Evolutionary conservation across 1,284 basidiomycete species (phyloP), one percentile per base, ranked within the genome.

Genomic region (Apiotrichum domesticum): DNA sequence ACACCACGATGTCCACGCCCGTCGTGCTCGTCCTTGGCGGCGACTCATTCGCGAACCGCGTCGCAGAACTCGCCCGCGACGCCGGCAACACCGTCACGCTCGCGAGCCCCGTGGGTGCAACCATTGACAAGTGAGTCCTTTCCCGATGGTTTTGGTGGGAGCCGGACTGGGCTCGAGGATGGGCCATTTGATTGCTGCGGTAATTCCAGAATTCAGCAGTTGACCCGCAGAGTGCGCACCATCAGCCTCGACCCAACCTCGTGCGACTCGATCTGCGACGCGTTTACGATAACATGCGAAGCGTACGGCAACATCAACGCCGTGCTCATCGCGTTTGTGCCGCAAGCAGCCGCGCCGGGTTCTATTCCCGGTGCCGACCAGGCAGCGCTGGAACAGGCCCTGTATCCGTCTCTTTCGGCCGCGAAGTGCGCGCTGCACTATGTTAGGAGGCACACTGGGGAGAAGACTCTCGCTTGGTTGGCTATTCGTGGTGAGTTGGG

Each of bases 351-450:
- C 1, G 10, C 33, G 3, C 11, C 10, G 15, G 34, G 11, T 6
- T 14, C 32, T 7, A 35, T 43, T 11, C 46, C 46, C 29, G 52
- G 52, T 9, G 33, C 15, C 6, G 52, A 54, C 46, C 52, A 54
- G 52, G 35, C 52, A 3, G 52, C 52, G 11, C 32, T 54, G n/a
- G n/a, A 35, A 11, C n/a, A 29, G 13, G 37, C 34, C n/a, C 46
- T 54, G 29, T 33, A 47, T 40, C 52, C 52, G 11, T 13, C 33
- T 5, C 39, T 48, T 6, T 46, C 40, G 14, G 46, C 35, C 14
- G 21, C 39, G 21, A 54, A 54, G 41, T 14, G 15, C 32, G 52
- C 40, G 4, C 52, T 54, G n/a, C n/a, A 41, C 39, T 14, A 54
- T 14, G 29, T n/a, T 15, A 32, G 52, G 11, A 45, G 52, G 2